Evolutionary conservation across 75 land plant species (phyloP).

Genomic region (Adiantum capillusveneris): DNA sequence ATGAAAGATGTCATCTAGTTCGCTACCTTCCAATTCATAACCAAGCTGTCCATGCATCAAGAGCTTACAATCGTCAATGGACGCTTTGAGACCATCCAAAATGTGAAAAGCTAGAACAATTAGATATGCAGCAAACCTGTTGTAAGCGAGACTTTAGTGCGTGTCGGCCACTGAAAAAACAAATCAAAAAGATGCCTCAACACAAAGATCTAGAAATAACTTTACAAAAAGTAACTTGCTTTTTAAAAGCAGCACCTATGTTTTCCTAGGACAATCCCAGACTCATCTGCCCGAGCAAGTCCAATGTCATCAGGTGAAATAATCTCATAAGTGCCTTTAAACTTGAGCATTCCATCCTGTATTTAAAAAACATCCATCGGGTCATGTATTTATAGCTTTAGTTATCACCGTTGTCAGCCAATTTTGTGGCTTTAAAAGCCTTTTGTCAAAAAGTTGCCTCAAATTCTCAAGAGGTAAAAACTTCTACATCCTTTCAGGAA

Average conservation of each 20-base stretch:
- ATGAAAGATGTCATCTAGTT: conserved; percentile 71
- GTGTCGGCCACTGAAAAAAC: conserved; percentile 74
- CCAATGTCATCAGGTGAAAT: conserved; percentile 90
- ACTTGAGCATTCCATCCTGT: conserved; percentile 96
- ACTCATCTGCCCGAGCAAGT: conserved; percentile 57
- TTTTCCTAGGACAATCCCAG: conserved; percentile 92
- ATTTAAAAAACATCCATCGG: not conserved
- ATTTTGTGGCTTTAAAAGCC: no score
- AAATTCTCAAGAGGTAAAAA: no score
- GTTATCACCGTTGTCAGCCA: no score
- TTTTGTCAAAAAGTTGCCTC: no score
- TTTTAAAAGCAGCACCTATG: conserved; percentile 47
- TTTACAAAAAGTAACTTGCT: no score
- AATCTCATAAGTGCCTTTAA: conserved; percentile 92
- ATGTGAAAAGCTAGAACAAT: not conserved
- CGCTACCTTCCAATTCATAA: conserved; percentile 64
- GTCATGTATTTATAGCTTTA: no score
- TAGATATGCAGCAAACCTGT: conserved; percentile 42
- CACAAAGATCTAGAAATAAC: no score
- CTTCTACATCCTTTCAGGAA: no score
- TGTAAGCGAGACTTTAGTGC: conserved; percentile 60
- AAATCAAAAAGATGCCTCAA: no score
- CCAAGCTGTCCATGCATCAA: conserved; percentile 47
- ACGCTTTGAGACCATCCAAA: no score
- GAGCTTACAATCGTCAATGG: no score